A percentile compares a stretch with the other conserved stretches of the same genome.
These are phyloP conservation scores for Actinidia polygama DNA, from an alignment of 179 eudicot genomes.

Conservation along the genomic window DNA sequence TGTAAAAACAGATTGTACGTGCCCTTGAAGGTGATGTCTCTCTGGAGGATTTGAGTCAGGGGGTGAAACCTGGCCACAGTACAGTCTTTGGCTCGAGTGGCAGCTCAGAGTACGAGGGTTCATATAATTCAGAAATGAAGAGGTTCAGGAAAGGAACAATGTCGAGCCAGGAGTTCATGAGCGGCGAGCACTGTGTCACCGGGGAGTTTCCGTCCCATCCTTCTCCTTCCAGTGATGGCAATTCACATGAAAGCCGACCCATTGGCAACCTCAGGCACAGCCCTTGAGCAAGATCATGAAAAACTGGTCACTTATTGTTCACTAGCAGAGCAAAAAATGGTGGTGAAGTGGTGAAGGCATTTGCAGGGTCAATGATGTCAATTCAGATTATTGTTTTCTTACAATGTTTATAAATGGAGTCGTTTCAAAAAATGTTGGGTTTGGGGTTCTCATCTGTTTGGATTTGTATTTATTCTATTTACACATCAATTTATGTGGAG, in stretches of 20 bases:
- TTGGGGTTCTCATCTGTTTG: neutral
- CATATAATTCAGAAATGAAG: slow-evolving; percentile 42
- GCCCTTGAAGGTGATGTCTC: slow-evolving; percentile 67
- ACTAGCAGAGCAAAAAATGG: too few relatives aligned
- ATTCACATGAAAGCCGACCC: slow-evolving; percentile 14
- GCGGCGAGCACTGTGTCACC: slow-evolving; percentile 50
- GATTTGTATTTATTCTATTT: neutral
- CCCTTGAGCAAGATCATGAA: slow-evolving; percentile 14
- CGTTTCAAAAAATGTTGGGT: neutral
- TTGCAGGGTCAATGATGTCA: neutral
- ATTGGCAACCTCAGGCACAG: slow-evolving; percentile 1
- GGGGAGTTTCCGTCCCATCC: slow-evolving; percentile 17
- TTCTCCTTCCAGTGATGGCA: slow-evolving; percentile 23
- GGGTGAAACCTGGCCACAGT: slow-evolving; percentile 37
- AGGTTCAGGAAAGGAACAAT: slow-evolving; percentile 33
- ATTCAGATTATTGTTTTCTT: neutral
- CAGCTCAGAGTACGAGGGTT: slow-evolving; percentile 43
- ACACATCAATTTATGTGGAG: slow-evolving; percentile 6
- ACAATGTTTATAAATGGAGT: neutral
- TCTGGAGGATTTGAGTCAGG: slow-evolving; percentile 56
- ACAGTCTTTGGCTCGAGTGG: slow-evolving; percentile 33
- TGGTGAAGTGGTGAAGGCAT: too few relatives aligned
- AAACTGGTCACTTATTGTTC: neutral
- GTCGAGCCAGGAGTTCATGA: slow-evolving; percentile 58
- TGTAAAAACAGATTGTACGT: slow-evolving; percentile 54